Base-by-base conservation (phyloP, 1,284 basidiomycete genomes). In the Rhodotorula sp. region DNA sequence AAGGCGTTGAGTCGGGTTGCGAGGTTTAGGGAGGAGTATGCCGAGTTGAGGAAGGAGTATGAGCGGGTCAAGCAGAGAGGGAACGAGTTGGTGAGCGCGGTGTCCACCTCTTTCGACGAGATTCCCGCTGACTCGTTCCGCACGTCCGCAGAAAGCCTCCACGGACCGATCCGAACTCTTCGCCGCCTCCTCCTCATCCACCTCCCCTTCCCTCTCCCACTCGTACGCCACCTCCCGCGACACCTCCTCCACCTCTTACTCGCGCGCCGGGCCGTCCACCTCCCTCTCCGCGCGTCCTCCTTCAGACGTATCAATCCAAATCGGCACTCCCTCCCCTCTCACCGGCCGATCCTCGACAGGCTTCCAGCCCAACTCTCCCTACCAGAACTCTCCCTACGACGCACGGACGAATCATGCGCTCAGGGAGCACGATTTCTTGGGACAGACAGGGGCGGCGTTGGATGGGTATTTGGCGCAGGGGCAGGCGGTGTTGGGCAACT, bases 381-480 rank as follows among this genome's bases (percentile, higher is more conserved):
- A 37, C 11, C 28, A 15, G 24, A 10, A n/a, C 13, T 40, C 22
- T 28, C 62, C 46, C 28, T 53, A 59, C 28, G 51, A 75, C 80
- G 82, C 82, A 65, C 51, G 76, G 16, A 78, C 73, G 18, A 71
- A 87, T 68, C 86, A 89, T 64, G 92, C 91, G 0, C 82, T 97
- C 63, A 85, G 86, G 44, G 94, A 97, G 80, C 90, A 95, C 78
- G 85, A 87, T 1, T 96, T 95, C 77, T 84, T 94, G 52, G 88
- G 90, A 72, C 87, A 88, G 71, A 89, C 91, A 2, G 88, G 92
- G 67, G 84, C 85, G 40, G 85, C 87, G 65, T 83, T 97, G 69
- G 94, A 97, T 75, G 89, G 91, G 37, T 95, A 94, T 79, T 83
- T 97, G 63, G 87, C 91, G 1, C 94, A 96, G 79, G 94, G 94